Percentiles rank a stretch among this genome's conserved stretches.
These are phyloP conservation scores for Blepharisma stoltei DNA, from an alignment of 73 alveolate genomes.

Conservation along the genomic window DNA sequence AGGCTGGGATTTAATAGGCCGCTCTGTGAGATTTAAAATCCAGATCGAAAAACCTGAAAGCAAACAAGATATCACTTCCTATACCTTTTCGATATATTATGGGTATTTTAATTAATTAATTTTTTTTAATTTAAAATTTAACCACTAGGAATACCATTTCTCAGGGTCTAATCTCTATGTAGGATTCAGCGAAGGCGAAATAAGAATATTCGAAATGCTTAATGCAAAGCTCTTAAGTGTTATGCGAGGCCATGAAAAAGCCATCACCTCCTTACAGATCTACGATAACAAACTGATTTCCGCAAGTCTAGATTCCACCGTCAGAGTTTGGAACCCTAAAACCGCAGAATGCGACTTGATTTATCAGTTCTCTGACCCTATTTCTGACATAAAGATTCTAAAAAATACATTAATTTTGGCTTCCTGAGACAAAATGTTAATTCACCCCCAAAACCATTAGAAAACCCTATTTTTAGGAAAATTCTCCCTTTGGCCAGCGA, in stretches of 20 bases:
- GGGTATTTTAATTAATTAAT: too few species aligned
- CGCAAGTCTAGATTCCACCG: slow-evolving; percentile 82
- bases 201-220: slow-evolving; percentile 40
- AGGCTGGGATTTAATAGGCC: slow-evolving; percentile 15
- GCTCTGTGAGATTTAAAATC: background rate
- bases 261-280: slow-evolving; percentile 49
- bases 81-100: too few species aligned
- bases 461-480: too few species aligned
- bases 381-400: slow-evolving; percentile 41
- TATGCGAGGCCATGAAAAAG: slow-evolving; percentile 55
- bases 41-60: slow-evolving; percentile 18
- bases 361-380: slow-evolving; percentile 64
- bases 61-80: slow-evolving; percentile 17
- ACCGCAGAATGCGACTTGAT: slow-evolving; percentile 48
- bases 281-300: slow-evolving; percentile 62
- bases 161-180: slow-evolving; percentile 42
- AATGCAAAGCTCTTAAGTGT: slow-evolving; percentile 43
- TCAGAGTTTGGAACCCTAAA: slow-evolving; percentile 74
- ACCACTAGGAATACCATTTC: too few species aligned
- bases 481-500: too few species aligned
- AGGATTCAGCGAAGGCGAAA: slow-evolving; percentile 66
- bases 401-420: slow-evolving; percentile 52
- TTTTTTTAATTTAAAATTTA: too few species aligned
- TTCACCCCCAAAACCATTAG: too few species aligned
- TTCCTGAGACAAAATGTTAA: slow-evolving; percentile 70